These are phyloP conservation scores for Pythium aquatile DNA, from an alignment of 352 stramenopile genomes.

Conservation along the genomic window DNA sequence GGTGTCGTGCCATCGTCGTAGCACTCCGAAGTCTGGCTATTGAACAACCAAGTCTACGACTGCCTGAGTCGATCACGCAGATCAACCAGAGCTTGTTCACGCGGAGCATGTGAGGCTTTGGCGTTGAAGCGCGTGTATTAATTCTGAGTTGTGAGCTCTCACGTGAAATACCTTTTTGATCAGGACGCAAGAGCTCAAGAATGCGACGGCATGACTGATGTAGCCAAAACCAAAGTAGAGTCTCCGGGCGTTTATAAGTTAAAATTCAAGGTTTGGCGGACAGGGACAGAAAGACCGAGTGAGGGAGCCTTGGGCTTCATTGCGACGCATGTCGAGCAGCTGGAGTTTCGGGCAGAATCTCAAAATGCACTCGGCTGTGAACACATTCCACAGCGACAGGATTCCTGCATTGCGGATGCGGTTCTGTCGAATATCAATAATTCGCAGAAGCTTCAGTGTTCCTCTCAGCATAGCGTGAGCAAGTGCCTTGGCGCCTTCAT, in stretches of 20 bases:
- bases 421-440: constrained; percentile 66
- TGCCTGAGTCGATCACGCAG: constrained; percentile 57
- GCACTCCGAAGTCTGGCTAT: constrained; percentile 62
- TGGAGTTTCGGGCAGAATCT: constrained; percentile 62
- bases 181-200: constrained; percentile 72
- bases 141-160: neutral
- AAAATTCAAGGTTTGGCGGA: constrained; percentile 55
- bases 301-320: constrained; percentile 46
- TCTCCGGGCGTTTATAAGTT: constrained; percentile 3
- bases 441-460: constrained; percentile 37
- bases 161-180: neutral
- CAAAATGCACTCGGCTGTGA: constrained; percentile 48
- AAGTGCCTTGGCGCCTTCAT: constrained; percentile 54
- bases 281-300: constrained; percentile 57
- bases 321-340: constrained; percentile 61
- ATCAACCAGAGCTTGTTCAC: constrained; percentile 66
- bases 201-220: constrained; percentile 63
- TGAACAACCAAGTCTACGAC: constrained; percentile 53
- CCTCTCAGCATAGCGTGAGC: constrained; percentile 56
- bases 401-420: constrained; percentile 57
- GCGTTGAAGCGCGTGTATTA: too few relatives aligned
- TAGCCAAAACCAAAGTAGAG: constrained; percentile 14
- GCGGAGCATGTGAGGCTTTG: constrained; percentile 54
- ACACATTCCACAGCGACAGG: constrained; percentile 67
- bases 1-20: constrained; percentile 11